A percentile compares a stretch with the other conserved stretches of the same genome.
These are phyloP conservation scores for Nakazawaea holstii DNA, from an alignment of 805 yeast genomes.

Conservation along the genomic window DNA sequence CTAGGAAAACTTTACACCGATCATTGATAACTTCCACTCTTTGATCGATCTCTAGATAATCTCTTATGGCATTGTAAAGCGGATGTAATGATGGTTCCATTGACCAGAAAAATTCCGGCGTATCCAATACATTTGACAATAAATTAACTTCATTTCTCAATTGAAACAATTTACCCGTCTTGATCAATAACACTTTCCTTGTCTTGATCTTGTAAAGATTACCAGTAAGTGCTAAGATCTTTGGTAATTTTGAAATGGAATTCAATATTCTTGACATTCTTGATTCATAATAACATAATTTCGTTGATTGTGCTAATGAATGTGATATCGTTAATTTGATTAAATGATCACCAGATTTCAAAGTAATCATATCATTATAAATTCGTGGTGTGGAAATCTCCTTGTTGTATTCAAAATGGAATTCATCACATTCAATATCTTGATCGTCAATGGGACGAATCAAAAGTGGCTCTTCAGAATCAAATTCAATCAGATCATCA, in stretches of 20 bases:
- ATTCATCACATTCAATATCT: constrained; percentile 90
- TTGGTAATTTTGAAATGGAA: constrained; percentile 85
- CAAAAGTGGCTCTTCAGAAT: constrained; percentile 35
- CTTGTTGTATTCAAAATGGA: constrained; percentile 61
- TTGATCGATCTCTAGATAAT: constrained; percentile 91
- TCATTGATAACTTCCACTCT: constrained; percentile 91
- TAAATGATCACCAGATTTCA: constrained; percentile 86
- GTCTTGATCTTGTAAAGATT: constrained; percentile 62
- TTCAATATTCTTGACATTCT: constrained; percentile 80
- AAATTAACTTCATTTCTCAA: constrained; percentile 90
- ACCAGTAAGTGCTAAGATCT: constrained; percentile 86
- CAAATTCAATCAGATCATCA: constrained; percentile 20
- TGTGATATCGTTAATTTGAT: constrained; percentile 91
- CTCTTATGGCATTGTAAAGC: constrained; percentile 80
- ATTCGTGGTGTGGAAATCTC: constrained; percentile 54
- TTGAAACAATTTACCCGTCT: constrained; percentile 87
- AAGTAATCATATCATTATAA: constrained; percentile 89
- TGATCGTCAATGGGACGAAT: constrained; percentile 76
- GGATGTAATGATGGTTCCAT: constrained; percentile 94
- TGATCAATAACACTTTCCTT: constrained; percentile 77
- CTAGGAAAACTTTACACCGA: constrained; percentile 88
- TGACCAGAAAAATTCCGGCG: constrained; percentile 97
- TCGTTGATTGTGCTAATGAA: constrained; percentile 95
- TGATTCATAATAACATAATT: constrained; percentile 84
- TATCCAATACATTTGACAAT: constrained; percentile 84